Conservation (phyloP, 108 stramenopile species). For the Stephanodiscus minutulus region DNA sequence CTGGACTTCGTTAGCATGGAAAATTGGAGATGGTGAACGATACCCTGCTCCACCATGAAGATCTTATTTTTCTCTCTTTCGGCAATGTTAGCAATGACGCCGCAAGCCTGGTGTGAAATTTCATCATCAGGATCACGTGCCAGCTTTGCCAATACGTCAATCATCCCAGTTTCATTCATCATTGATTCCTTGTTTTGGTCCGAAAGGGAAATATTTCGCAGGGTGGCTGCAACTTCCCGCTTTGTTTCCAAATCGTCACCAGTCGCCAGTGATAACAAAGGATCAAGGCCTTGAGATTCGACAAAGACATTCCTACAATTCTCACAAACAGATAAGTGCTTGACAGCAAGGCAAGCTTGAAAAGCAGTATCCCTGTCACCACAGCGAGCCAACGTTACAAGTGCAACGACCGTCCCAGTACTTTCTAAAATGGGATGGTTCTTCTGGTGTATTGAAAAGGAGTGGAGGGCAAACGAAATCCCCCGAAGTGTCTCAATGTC, state of each 20-base stretch:
- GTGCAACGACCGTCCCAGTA: constrained; percentile 61
- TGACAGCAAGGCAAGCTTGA: constrained; percentile 75
- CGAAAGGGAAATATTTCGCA: constrained; percentile 72
- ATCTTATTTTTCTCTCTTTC: constrained; percentile 70
- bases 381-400: constrained; percentile 64
- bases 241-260: constrained; percentile 74
- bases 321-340: constrained; percentile 55
- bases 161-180: constrained; percentile 59
- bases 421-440: constrained; percentile 71
- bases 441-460: constrained; percentile 64
- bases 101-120: constrained; percentile 77
- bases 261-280: constrained; percentile 64
- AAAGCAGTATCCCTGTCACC: constrained; percentile 66
- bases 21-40: constrained; percentile 83
- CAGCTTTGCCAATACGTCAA: constrained; percentile 64
- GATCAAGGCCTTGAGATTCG: constrained; percentile 72
- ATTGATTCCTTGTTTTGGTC: constrained; percentile 84
- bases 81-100: constrained; percentile 75
- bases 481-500: constrained; percentile 78
- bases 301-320: constrained; percentile 72
- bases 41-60: constrained; percentile 65
- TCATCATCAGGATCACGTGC: constrained; percentile 66
- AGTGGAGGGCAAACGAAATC: constrained; percentile 70
- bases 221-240: constrained; percentile 76
- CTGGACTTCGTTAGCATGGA: constrained; percentile 69